Conservation (phyloP, 176 grass and related monocot genomes). For the Zoysia pacifica region DNA sequence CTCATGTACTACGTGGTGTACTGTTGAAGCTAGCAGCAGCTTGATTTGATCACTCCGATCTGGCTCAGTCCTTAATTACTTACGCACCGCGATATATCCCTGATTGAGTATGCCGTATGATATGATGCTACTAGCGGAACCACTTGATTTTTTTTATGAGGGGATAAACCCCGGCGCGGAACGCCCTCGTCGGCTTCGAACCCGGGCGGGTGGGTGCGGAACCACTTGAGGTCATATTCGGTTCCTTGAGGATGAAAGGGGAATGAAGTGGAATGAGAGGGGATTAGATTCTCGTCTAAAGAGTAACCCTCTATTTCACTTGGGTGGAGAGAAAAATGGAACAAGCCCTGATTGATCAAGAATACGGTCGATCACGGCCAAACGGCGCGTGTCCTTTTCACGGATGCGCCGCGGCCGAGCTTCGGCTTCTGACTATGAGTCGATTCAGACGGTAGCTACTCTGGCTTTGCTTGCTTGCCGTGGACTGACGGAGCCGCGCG, state of each 20-base stretch:
- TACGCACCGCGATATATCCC: not conserved
- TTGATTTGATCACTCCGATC: not conserved
- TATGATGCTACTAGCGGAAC: not conserved
- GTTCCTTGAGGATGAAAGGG: too few species aligned
- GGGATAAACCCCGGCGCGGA: too few species aligned
- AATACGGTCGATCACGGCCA: conserved; percentile 33
- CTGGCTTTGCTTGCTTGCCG: not conserved
- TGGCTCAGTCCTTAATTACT: not conserved
- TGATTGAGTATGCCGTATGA: not conserved
- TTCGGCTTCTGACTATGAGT: not conserved
- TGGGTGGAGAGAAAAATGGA: too few species aligned
- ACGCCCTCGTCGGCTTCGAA: too few species aligned
- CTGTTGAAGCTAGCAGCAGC: not conserved
- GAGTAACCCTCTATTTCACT: too few species aligned
- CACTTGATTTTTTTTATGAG: not conserved
- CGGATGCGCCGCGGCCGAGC: not conserved
- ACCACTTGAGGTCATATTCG: too few species aligned
- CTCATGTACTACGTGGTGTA: not conserved
- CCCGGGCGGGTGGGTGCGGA: too few species aligned
- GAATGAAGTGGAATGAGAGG: too few species aligned
- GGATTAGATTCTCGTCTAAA: too few species aligned
- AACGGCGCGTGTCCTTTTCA: not conserved
- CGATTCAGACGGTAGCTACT: not conserved
- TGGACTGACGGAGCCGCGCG: not conserved
- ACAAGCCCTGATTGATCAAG: too few species aligned